Base-by-base conservation (phyloP, 768 basidiomycete genomes). In the Leccinum olivaceopallidum region DNA sequence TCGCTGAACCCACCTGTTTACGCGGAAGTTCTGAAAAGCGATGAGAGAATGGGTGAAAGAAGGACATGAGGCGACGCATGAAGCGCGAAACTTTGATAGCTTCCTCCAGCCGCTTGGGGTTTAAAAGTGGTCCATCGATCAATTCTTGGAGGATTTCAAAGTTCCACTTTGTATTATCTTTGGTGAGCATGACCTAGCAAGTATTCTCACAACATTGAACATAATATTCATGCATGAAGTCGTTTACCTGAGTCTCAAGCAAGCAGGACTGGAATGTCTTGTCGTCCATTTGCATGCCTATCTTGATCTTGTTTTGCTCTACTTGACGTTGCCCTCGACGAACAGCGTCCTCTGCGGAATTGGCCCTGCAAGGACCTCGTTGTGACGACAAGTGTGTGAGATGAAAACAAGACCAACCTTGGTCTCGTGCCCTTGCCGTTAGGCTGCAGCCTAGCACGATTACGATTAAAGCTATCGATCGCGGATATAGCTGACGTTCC, bases 271-370 rank as follows among this genome's bases (percentile, higher is more conserved):
- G 93, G 75, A 98, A 99, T 5, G 89, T 84, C 71, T 83, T 88
- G 73, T 98, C 97, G 71, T 99, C 97, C 85, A 98, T 92, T 75
- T 94, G 91, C 83, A 97, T 86, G 61, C 89, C 90, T 70, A 90
- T 83, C 71, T 94, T 93, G 57, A 97, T 80, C 74, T 92, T 95
- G 26, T 85, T 88, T 67, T 94, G 91, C 67, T 97, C 94, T 2
- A 95, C 89, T 66, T 94, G 93, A 61, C 92, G 81, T 74, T 97
- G 95, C 13, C 92, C 92, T 51, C 94, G 83, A 32, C 91, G 85
- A 34, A 95, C 83, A 2, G 91, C 83, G 67, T 98, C 96, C 69
- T 95, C 93, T 1, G 90, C 80, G 32, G 87, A 92, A 67, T 89
- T 92, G 6, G 89, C 90, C 70, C 89, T 89, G 60, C 53, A 26